Base-by-base conservation (phyloP, 2,329 filamentous ascomycete species). In the Talaromyces amestolkiae region DNA sequence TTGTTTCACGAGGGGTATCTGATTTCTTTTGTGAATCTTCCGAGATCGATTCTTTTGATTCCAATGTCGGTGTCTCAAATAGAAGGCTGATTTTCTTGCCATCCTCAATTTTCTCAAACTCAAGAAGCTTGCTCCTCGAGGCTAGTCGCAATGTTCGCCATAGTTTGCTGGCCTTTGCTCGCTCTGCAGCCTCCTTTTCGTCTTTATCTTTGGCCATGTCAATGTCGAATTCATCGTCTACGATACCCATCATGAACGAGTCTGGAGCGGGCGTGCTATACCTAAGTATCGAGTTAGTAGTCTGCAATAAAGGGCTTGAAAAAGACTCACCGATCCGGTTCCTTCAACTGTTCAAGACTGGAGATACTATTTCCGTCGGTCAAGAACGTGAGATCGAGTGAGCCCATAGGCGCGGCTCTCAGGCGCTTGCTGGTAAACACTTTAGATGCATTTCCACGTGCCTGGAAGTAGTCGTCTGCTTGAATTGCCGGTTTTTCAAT, bases 61-160 rank as follows among this genome's bases (percentile, higher is more conserved):
- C 70, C 63, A 71, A 68, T 24, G 68, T 41, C 27, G 70, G 66
- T 13, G 58, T 66, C 63, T 78, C 78, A 65, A 84, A 83, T 66
- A 86, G 78, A 66, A 79, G 76, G 67, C 85, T 80, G 67, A 88
- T 75, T 68, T 92, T 91, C 74, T 90, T 91, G 47, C 91, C 89
- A 69, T 93, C 89, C 64, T 97, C 93, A 58, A 97, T 91, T 76
- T 90, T 92, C 77, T 98, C 93, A 76, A 98, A 95, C 22, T 88
- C 81, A 53, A 87, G 85, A 69, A 98, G 84, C 71, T 90, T 90
- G 65, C 84, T 87, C 69, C 87, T 87, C 64, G 90, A 88, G 10
- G 92, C 91, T 69, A 96, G 86, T 61, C 95, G 88, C 68, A 99
- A 81, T 5, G 92, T 91, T 70, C 93, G 87, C 95, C 95, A 99